Evolutionary conservation across 2,329 filamentous ascomycete genomes (phyloP).

Genomic region (Trichoderma sp.): DNA sequence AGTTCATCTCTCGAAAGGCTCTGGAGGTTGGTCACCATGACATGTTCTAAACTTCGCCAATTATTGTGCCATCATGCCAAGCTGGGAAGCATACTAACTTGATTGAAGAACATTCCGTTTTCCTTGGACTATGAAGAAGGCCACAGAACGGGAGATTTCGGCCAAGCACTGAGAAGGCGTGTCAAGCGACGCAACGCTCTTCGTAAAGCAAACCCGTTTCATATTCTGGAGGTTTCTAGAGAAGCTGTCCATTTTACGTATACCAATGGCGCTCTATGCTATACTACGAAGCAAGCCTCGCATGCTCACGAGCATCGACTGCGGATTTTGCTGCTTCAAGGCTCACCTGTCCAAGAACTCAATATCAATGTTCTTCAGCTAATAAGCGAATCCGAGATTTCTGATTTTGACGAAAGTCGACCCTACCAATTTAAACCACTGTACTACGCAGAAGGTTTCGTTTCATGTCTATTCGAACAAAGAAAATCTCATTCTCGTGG

Average conservation of each 20-base stretch:
- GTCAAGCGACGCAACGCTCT: conserved; percentile 65
- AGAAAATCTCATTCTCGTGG: conserved; percentile 40
- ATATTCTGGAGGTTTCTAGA: conserved; percentile 58
- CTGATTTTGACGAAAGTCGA: conserved; percentile 40
- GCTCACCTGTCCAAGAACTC: conserved; percentile 53
- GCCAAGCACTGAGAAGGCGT: conserved; percentile 54
- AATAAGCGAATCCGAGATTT: conserved; percentile 36
- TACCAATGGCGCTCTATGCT: conserved; percentile 66
- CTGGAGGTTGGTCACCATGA: conserved; percentile 54
- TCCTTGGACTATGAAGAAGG: conserved; percentile 35
- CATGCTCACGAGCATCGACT: conserved; percentile 47
- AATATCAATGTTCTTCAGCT: conserved; percentile 57
- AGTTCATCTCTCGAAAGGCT: conserved; percentile 59
- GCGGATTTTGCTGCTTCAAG: conserved; percentile 62
- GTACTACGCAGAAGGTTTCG: conserved; percentile 59
- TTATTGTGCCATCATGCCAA: neutral
- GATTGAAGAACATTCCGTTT: conserved; percentile 31
- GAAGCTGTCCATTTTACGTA: conserved; percentile 66
- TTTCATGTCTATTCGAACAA: conserved; percentile 61
- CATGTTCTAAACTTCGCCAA: neutral
- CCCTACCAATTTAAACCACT: conserved; percentile 58
- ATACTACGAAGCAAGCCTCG: conserved; percentile 51
- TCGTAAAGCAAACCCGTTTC: conserved; percentile 64
- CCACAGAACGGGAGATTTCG: conserved; percentile 32
- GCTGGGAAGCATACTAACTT: neutral